Conservation (phyloP, 331 rosid species). For the Prunus yedoensis region DNA sequence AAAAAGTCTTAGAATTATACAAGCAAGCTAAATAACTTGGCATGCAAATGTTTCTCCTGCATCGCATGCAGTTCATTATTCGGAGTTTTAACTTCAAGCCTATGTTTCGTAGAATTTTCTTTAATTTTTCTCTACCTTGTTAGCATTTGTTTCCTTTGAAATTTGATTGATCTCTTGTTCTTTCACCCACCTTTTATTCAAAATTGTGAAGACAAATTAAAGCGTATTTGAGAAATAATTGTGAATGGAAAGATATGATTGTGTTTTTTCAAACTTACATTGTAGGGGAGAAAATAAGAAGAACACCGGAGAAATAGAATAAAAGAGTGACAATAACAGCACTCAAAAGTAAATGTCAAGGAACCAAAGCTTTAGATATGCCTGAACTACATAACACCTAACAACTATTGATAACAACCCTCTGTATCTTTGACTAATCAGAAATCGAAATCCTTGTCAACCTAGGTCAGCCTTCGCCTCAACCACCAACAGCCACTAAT, state of each 20-base stretch:
- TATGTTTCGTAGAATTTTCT: constrained; percentile 23
- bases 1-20: neutral
- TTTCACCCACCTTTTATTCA: too few relatives aligned
- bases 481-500: neutral
- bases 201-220: too few relatives aligned
- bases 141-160: too few relatives aligned
- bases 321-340: too few relatives aligned
- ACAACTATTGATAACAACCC: neutral
- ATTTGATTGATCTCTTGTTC: too few relatives aligned
- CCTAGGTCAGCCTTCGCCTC: neutral
- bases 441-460: neutral
- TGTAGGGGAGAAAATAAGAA: too few relatives aligned
- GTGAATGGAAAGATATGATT: too few relatives aligned
- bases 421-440: neutral
- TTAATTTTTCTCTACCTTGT: too few relatives aligned
- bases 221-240: too few relatives aligned
- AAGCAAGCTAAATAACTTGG: constrained; percentile 46
- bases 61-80: constrained; percentile 62
- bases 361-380: too few relatives aligned
- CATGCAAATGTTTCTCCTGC: constrained; percentile 70
- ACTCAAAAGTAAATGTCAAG: too few relatives aligned
- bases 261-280: too few relatives aligned
- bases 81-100: constrained; percentile 48
- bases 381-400: neutral
- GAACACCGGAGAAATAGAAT: fast-evolving